Conservation (phyloP, 805 yeast species). For the Ogataea populi-albae region DNA sequence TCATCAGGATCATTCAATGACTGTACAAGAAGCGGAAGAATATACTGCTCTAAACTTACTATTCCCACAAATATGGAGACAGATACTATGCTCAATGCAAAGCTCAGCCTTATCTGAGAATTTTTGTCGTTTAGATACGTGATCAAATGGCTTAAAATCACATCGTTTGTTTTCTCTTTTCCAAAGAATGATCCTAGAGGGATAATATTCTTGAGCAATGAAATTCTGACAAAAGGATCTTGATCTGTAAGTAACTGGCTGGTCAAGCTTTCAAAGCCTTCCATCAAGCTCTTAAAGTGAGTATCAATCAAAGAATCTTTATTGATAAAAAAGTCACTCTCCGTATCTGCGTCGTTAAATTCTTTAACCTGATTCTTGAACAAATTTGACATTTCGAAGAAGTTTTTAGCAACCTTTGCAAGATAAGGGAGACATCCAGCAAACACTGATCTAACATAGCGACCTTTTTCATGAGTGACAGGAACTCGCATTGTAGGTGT, state of each 20-base stretch:
- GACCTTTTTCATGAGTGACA: slow-evolving; percentile 14
- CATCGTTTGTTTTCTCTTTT: slow-evolving; percentile 81
- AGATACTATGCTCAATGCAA: slow-evolving; percentile 68
- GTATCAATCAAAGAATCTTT: slow-evolving; percentile 34
- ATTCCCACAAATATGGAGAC: slow-evolving; percentile 81
- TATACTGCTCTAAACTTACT: slow-evolving; percentile 79
- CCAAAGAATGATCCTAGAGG: slow-evolving; percentile 83
- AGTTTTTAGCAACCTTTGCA: slow-evolving; percentile 61
- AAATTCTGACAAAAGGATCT: slow-evolving; percentile 61
- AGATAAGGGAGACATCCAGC: slow-evolving; percentile 73
- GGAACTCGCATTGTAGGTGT: slow-evolving; percentile 3
- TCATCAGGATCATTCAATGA: slow-evolving; percentile 84
- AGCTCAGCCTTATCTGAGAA: slow-evolving; percentile 61
- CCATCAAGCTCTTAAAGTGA: slow-evolving; percentile 43
- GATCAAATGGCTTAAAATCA: slow-evolving; percentile 84
- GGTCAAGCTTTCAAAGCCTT: slow-evolving; percentile 63
- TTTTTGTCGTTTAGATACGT: slow-evolving; percentile 85
- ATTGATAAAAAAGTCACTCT: slow-evolving; percentile 34
- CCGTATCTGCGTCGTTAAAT: slow-evolving; percentile 44
- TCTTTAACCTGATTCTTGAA: slow-evolving; percentile 34
- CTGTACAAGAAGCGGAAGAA: slow-evolving; percentile 80
- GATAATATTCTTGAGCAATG: slow-evolving; percentile 67
- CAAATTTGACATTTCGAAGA: slow-evolving; percentile 58
- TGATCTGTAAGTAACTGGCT: slow-evolving; percentile 67
- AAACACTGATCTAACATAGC: slow-evolving; percentile 58